These are phyloP conservation scores for Penicillium corylophilum DNA, from an alignment of 2,329 filamentous ascomycete species.

Conservation along the genomic window DNA sequence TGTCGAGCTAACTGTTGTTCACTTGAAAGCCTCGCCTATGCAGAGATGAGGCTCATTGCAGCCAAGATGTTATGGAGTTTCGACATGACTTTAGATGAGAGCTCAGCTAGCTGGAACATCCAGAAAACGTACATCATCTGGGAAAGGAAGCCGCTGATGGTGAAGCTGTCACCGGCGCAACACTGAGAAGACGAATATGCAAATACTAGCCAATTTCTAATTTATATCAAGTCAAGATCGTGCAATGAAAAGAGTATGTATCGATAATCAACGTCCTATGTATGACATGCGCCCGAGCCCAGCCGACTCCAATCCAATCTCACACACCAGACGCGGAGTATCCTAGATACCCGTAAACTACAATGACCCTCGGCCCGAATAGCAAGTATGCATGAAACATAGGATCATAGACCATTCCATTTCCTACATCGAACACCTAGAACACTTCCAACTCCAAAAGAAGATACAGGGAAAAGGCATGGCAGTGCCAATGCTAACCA, in stretches of 20 bases:
- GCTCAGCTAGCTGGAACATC: conserved; percentile 16
- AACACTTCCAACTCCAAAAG: not conserved
- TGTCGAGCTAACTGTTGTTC: not conserved
- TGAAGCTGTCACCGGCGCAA: conserved; percentile 11
- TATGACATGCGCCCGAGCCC: not conserved
- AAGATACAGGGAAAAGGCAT: not conserved
- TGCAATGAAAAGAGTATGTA: not conserved
- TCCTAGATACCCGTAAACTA: not conserved
- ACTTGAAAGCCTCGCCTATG: conserved; percentile 31
- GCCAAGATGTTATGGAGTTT: conserved; percentile 19
- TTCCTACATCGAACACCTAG: not conserved
- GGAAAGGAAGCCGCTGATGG: conserved; percentile 24
- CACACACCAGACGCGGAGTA: not conserved
- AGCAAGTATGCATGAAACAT: not conserved
- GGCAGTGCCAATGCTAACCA: conserved; percentile 50
- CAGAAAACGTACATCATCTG: conserved; percentile 23
- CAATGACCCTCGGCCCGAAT: not conserved
- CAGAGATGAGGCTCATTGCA: conserved; percentile 29
- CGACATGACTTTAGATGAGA: conserved; percentile 14
- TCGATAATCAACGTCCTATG: not conserved
- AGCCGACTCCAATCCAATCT: not conserved
- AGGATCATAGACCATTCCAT: not conserved
- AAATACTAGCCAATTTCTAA: not conserved
- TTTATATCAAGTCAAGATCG: not conserved
- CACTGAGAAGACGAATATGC: not conserved